Base-by-base conservation (phyloP, 192 early-diverging fungal species). In the Funneliformis mosseae region DNA sequence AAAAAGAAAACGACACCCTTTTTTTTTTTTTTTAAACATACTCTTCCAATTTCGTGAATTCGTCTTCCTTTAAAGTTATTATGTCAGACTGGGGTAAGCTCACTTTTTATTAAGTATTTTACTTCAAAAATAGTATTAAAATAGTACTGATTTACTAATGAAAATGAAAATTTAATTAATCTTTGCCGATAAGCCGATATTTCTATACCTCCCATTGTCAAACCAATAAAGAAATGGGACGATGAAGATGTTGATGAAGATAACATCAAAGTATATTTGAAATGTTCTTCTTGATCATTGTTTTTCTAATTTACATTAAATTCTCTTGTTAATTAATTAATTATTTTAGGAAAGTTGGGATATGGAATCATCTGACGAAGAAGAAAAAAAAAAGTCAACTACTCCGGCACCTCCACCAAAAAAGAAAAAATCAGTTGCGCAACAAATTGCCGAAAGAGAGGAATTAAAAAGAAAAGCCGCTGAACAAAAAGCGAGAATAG, bases 231-330 rank as follows among this genome's bases (percentile, higher is more conserved):
- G 82, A 87, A 91, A 85, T 92, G 87, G 81, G 92, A 92, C 67
- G 92, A 94, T 76, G 91, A 92, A 48, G 91, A 91, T 80, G 86
- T 84, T 61, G 86, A 89, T 38, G 88, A 88, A 46, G 86, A 88
- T 28, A 84, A 90, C 64, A 77, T 90, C 82, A 90, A 90, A 82
- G 86, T 88, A 71, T 10, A 21, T 43, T 63, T 60, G 18, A n/a
- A 41, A 16, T 38, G 16, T 27, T 16, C 33, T 48, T 59, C 0
- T 63, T 74, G 45, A 25, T 64, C 50, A 48, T 28, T 18, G n/a
- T n/a, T n/a, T n/a, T n/a, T n/a, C n/a, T 63, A 41, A 39, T 0
- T 50, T 25, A 5, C 9, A 46, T 43, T 18, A 41, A 45, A 33
- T 66, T 50, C 0, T n/a, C 8, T 33, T 33, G 3, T n/a, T n/a